A percentile compares a stretch with the other conserved stretches of the same genome.
These are phyloP conservation scores for Zasmidium cellare DNA, from an alignment of 2,329 filamentous ascomycete genomes.

Conservation along the genomic window DNA sequence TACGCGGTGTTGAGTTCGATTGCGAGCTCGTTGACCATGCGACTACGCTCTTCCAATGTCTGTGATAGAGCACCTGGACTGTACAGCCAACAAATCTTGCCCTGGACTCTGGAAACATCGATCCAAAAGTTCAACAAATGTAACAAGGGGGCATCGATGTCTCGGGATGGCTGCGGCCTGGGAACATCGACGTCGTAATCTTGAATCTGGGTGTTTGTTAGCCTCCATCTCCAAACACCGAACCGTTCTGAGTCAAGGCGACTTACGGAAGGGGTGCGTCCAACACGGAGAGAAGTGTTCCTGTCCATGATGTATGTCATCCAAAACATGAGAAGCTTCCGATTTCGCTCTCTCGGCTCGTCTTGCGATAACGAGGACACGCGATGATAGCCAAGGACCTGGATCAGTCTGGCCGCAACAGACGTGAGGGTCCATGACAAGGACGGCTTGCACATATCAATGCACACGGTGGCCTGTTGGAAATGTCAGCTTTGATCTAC, in stretches of 20 bases:
- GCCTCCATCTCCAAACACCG: background rate
- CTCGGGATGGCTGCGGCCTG: background rate
- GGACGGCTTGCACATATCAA: conserved; percentile 1
- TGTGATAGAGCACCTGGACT: background rate
- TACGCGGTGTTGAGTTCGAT: background rate
- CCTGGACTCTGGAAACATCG: background rate
- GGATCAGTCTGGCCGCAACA: background rate
- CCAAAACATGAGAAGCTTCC: background rate
- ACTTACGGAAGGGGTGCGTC: background rate
- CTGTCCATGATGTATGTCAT: background rate
- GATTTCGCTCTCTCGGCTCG: background rate
- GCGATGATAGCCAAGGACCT: background rate
- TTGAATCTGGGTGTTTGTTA: background rate
- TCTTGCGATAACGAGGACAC: background rate
- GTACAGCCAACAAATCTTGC: conserved; percentile 2
- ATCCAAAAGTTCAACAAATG: conserved; percentile 1
- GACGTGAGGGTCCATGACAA: background rate
- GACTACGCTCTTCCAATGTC: background rate
- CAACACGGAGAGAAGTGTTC: background rate
- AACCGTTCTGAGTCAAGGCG: too few relatives aligned
- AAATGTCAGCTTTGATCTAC: background rate
- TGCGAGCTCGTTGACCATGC: background rate
- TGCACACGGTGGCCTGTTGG: background rate
- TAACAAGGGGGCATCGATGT: background rate
- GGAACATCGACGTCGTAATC: background rate